A percentile compares a stretch with the other conserved stretches of the same genome.
phyloP scores from a whole-genome alignment of 2,329 filamentous ascomycete species.

The Calonectria fujianensis region DNA sequence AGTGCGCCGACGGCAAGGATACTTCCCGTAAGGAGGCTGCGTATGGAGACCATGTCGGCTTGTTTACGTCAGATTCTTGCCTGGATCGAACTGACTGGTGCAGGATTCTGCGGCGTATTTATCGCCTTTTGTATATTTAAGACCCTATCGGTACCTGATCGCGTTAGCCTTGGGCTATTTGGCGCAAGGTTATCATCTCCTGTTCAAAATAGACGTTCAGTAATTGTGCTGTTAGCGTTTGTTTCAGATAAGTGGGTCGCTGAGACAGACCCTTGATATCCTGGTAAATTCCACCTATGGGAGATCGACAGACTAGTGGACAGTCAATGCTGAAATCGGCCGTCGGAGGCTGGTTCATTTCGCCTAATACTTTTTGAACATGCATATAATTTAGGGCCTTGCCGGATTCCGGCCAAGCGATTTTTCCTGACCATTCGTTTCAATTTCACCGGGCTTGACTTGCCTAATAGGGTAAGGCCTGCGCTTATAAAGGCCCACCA shows the following conservation, averaged over 20 bases:
- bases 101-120: slow-evolving; percentile 1
- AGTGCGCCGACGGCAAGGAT: slow-evolving; percentile 49
- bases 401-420: slow-evolving; percentile 3
- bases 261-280: slow-evolving; percentile 10
- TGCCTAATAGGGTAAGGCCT: slow-evolving; percentile 11
- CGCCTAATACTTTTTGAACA: slow-evolving; percentile 13
- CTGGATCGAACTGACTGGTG: slow-evolving; percentile 6
- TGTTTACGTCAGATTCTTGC: slow-evolving; percentile 6
- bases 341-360: slow-evolving; percentile 1
- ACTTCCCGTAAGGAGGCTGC: slow-evolving; percentile 49
- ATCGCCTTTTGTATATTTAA: neutral
- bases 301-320: neutral
- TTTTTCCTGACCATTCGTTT: neutral
- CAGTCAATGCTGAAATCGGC: slow-evolving; percentile 2
- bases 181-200: neutral
- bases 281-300: slow-evolving; percentile 17
- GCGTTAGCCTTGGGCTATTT: neutral
- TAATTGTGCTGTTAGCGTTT: neutral
- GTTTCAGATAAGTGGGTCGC: slow-evolving; percentile 13
- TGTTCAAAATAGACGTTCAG: slow-evolving; percentile 5
- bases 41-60: slow-evolving; percentile 42
- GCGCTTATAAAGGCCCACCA: neutral
- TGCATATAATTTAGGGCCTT: slow-evolving; percentile 13
- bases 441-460: slow-evolving; percentile 6
- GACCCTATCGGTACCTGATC: neutral